These are phyloP conservation scores for Yarrowia galli DNA, from an alignment of 1,139 yeast species.

Conservation along the genomic window DNA sequence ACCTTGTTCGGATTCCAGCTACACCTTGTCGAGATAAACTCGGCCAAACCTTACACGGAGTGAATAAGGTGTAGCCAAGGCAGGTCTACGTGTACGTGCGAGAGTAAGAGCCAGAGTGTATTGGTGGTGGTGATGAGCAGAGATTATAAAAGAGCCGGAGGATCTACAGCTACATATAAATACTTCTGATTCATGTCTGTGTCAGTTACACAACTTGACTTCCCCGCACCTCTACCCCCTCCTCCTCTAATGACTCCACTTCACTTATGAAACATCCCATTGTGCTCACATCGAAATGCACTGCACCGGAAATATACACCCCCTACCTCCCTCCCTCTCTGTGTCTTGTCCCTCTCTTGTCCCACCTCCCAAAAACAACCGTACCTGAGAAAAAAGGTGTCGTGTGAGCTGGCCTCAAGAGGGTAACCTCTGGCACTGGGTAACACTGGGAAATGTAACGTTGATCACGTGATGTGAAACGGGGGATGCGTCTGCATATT, in stretches of 20 bases:
- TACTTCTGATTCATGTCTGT: not conserved
- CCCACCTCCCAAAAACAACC: conserved; percentile 13
- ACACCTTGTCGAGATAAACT: conserved; percentile 14
- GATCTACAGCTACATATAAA: too few species aligned
- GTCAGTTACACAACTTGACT: not conserved
- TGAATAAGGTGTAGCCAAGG: conserved; percentile 15
- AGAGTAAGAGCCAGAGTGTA: too few species aligned
- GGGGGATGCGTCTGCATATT: too few species aligned
- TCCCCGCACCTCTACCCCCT: too few species aligned
- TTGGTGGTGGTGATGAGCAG: too few species aligned
- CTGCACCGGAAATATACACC: too few species aligned
- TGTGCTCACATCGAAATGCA: too few species aligned
- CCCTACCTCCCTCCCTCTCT: not conserved
- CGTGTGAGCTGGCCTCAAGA: conserved; percentile 34
- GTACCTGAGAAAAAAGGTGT: not conserved
- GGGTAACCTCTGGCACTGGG: too few species aligned
- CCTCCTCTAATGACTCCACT: too few species aligned
- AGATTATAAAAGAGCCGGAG: too few species aligned
- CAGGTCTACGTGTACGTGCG: conserved; percentile 5
- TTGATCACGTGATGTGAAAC: not conserved
- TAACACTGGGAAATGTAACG: not conserved
- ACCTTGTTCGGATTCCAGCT: too few species aligned
- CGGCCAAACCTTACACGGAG: conserved; percentile 36
- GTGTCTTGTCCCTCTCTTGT: not conserved
- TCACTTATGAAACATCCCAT: too few species aligned